These are phyloP conservation scores for Linnemannia elongata DNA, from an alignment of 192 early-diverging fungal species.

Conservation along the genomic window DNA sequence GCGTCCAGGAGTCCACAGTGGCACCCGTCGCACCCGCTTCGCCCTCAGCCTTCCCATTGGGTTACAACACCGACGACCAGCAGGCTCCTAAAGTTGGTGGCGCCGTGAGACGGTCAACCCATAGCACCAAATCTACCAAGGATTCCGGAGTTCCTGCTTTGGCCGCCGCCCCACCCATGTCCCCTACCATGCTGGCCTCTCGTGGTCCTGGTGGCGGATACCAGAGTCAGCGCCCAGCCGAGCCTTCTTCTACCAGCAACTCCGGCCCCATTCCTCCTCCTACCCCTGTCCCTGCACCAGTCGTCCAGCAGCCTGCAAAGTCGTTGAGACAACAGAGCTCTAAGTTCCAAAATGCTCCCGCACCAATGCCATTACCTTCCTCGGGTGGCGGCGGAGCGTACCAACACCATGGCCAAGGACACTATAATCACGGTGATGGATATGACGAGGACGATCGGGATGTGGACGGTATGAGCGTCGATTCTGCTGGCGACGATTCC, in stretches of 20 bases:
- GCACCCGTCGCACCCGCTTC: neutral
- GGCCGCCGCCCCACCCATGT: neutral
- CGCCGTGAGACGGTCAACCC: slow-evolving; percentile 10
- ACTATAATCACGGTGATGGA: neutral
- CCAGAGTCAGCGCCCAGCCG: slow-evolving; percentile 8
- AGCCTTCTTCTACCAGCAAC: neutral
- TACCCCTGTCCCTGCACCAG: neutral
- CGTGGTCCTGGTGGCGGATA: slow-evolving; percentile 43
- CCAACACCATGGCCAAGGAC: neutral
- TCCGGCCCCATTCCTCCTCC: neutral
- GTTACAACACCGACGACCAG: slow-evolving; percentile 9
- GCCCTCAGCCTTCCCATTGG: slow-evolving; percentile 2
- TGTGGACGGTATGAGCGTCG: slow-evolving; percentile 22
- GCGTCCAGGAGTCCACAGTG: neutral
- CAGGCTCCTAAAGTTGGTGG: slow-evolving; percentile 14
- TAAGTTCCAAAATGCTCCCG: neutral
- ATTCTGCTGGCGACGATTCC: slow-evolving; percentile 22
- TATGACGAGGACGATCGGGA: neutral
- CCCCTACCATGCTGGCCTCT: slow-evolving; percentile 5
- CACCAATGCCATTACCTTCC: neutral
- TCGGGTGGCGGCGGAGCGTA: neutral
- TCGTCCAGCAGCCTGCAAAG: neutral
- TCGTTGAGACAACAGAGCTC: slow-evolving; percentile 5
- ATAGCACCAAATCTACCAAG: neutral
- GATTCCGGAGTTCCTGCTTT: neutral